phyloP scores from a whole-genome alignment of 768 basidiomycete species.

The Pleurotus platypus region DNA sequence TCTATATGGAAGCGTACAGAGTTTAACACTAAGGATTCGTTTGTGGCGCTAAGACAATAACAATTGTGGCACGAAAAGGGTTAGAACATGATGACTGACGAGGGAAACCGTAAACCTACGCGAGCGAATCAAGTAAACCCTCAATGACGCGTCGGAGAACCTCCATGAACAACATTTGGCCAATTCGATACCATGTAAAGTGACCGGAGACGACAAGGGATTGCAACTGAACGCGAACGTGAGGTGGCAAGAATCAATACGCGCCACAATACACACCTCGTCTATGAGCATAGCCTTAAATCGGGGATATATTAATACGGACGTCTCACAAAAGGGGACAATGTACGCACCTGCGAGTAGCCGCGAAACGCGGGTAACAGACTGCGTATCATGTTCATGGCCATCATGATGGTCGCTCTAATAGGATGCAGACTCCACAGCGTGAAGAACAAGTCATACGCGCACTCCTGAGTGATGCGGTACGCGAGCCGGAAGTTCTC shows the following conservation, averaged over 20 bases:
- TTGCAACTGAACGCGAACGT: constrained; percentile 51
- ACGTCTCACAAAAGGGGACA: constrained; percentile 11
- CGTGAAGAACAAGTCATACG: constrained; percentile 44
- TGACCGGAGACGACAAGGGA: constrained; percentile 63
- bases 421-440: constrained; percentile 58
- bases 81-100: constrained; percentile 9
- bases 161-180: constrained; percentile 58
- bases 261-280: constrained; percentile 48
- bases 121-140: constrained; percentile 63
- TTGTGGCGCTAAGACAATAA: constrained; percentile 46
- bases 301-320: constrained; percentile 18
- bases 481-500: constrained; percentile 56
- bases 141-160: constrained; percentile 61
- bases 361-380: constrained; percentile 79
- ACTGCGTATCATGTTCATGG: constrained; percentile 68
- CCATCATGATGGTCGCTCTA: constrained; percentile 67
- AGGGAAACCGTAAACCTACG: constrained; percentile 35
- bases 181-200: constrained; percentile 66
- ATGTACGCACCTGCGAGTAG: constrained; percentile 63
- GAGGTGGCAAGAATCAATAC: constrained; percentile 13
- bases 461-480: constrained; percentile 49
- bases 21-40: constrained; percentile 70
- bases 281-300: constrained; percentile 71
- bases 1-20: constrained; percentile 75
- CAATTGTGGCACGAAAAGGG: constrained; percentile 13